A percentile compares a stretch with the other conserved stretches of the same genome.
Evolutionary conservation across 31 red algal species (phyloP).

Genomic region (Porphyra umbilicalis): DNA sequence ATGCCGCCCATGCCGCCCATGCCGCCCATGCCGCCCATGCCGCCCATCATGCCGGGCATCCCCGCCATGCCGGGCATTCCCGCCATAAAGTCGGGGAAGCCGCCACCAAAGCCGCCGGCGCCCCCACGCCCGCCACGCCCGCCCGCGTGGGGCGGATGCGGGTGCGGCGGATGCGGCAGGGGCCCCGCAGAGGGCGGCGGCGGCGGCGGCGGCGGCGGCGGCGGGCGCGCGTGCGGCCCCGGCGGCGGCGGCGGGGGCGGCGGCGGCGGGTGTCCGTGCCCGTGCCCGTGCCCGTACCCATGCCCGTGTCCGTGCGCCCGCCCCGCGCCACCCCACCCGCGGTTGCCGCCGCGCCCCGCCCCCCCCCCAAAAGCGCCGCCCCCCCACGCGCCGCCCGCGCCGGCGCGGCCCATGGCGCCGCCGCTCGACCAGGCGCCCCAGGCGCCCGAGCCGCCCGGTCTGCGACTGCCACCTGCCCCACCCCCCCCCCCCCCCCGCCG

Average conservation of each 20-base stretch:
- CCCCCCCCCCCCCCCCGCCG: too few species aligned
- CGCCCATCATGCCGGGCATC: neutral
- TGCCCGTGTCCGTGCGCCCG: too few species aligned
- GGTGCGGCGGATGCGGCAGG: neutral
- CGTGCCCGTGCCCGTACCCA: neutral
- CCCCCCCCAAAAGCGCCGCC: neutral
- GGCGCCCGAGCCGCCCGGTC: neutral
- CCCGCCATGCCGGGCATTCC: neutral
- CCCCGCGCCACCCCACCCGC: too few species aligned
- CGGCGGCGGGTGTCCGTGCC: neutral
- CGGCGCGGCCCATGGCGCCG: neutral
- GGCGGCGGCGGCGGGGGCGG: neutral
- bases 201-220: neutral
- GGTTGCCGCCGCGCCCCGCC: too few species aligned
- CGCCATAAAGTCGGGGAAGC: too few species aligned
- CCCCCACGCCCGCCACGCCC: neutral
- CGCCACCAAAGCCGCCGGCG: neutral
- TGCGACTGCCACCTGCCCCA: neutral
- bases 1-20: conserved; percentile 56
- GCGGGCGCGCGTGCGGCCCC: too few species aligned
- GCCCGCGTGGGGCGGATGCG: too few species aligned
- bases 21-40: conserved; percentile 77
- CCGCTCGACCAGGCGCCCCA: too few species aligned
- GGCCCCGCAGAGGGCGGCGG: neutral
- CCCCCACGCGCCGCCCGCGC: neutral